phyloP scores from a whole-genome alignment of 2,329 filamentous ascomycete species.

The Niveomyces coronatus region DNA sequence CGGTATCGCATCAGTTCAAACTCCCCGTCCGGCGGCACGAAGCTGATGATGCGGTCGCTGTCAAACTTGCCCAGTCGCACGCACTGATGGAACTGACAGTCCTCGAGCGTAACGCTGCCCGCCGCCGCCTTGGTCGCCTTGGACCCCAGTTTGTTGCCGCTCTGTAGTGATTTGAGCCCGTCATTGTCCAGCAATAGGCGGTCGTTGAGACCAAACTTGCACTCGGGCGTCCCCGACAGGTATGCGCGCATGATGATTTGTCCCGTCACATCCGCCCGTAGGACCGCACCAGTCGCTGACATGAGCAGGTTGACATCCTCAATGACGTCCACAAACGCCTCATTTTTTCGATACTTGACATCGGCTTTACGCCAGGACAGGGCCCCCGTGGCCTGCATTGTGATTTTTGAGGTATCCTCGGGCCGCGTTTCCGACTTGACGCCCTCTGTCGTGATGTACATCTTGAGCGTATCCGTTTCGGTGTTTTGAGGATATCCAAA shows the following conservation, averaged over 20 bases:
- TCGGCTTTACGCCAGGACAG: slow-evolving; percentile 95
- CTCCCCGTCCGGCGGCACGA: slow-evolving; percentile 92
- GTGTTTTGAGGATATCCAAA: slow-evolving; percentile 99
- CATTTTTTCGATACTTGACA: slow-evolving; percentile 98
- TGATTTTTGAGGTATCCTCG: slow-evolving; percentile 95
- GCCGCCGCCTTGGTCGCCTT: slow-evolving; percentile 94
- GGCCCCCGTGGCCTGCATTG: slow-evolving; percentile 96
- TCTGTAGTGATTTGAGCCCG: slow-evolving; percentile 53
- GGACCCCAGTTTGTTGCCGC: slow-evolving; percentile 66
- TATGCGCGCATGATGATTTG: slow-evolving; percentile 99
- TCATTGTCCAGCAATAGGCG: slow-evolving; percentile 80
- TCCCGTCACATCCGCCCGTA: slow-evolving; percentile 91
- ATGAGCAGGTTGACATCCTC: slow-evolving; percentile 98
- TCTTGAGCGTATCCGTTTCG: slow-evolving; percentile 96
- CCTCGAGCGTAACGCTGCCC: slow-evolving; percentile 89
- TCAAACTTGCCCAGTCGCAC: slow-evolving; percentile 97
- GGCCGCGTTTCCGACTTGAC: slow-evolving; percentile 82
- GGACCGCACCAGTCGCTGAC: slow-evolving; percentile 92
- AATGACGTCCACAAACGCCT: slow-evolving; percentile 98
- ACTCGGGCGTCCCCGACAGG: slow-evolving; percentile 90
- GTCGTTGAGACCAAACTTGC: slow-evolving; percentile 98
- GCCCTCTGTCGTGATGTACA: slow-evolving; percentile 99
- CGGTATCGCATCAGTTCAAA: slow-evolving; percentile 99
- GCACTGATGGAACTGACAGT: slow-evolving; percentile 98
- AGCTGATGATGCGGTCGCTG: slow-evolving; percentile 90